phyloP scores from a whole-genome alignment of 441 rosid species.

The Breynia disticha region DNA sequence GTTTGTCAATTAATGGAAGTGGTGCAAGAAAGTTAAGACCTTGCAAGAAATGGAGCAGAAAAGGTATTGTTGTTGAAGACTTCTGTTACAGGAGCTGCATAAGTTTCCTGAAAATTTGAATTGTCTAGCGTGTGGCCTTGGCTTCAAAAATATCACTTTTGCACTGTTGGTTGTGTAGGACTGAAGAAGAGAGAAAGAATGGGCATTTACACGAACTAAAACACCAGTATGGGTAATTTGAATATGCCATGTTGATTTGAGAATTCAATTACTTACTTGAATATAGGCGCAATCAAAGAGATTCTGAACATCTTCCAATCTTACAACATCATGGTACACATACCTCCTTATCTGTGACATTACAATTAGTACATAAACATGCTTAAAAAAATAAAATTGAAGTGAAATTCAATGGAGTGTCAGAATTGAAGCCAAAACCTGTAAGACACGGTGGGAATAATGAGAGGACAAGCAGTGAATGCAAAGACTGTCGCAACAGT shows the following conservation, averaged over 20 bases:
- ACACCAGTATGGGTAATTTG: background rate
- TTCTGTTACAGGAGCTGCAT: conserved; percentile 59
- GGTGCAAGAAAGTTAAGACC: conserved; percentile 25
- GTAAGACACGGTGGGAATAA: conserved; percentile 73
- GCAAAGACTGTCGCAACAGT: conserved; percentile 69
- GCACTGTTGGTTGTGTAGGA: conserved; percentile 76
- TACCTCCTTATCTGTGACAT: conserved; percentile 72
- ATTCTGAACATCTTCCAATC: conserved; percentile 64
- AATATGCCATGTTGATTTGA: background rate
- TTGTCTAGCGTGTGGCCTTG: conserved; percentile 64
- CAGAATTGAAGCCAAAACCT: conserved; percentile 27
- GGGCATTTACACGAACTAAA: background rate
- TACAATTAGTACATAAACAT: background rate
- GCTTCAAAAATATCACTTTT: conserved; percentile 72
- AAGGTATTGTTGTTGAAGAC: conserved; percentile 62
- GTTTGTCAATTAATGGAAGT: background rate
- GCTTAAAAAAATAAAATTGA: too few relatives aligned
- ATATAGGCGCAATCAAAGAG: conserved; percentile 72
- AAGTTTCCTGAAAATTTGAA: conserved; percentile 60
- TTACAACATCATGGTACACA: conserved; percentile 70
- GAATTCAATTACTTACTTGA: conserved; percentile 42
- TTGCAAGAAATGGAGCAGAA: conserved; percentile 88
- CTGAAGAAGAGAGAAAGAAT: conserved; percentile 18
- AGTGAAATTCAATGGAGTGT: background rate
- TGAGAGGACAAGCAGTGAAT: conserved; percentile 61